These are phyloP conservation scores for Tuber borchii DNA, from an alignment of 495 filamentous ascomycete species.

Conservation along the genomic window DNA sequence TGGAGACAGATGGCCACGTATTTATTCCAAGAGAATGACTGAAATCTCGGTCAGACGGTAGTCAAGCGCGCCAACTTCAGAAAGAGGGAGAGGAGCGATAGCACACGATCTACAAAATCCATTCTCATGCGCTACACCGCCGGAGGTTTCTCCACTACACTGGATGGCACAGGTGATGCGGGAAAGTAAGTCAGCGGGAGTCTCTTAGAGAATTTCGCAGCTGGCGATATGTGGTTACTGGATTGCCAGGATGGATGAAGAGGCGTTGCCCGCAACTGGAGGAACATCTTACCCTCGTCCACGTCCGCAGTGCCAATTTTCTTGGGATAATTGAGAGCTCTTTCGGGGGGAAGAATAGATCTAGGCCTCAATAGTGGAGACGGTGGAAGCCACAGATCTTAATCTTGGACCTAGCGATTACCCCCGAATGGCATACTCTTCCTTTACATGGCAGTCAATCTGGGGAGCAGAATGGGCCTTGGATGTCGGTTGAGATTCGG, in stretches of 20 bases:
- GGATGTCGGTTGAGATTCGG: too few relatives aligned
- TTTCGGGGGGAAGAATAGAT: slow-evolving; percentile 18
- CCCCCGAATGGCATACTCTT: too few relatives aligned
- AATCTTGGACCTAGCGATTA: too few relatives aligned
- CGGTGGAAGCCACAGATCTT: too few relatives aligned
- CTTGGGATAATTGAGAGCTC: slow-evolving; percentile 32
- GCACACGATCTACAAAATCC: too few relatives aligned
- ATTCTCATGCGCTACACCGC: not conserved
- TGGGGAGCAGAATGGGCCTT: too few relatives aligned
- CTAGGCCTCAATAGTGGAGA: slow-evolving; percentile 10
- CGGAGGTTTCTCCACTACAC: not conserved
- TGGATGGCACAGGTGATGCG: not conserved
- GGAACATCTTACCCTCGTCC: not conserved
- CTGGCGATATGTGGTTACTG: not conserved
- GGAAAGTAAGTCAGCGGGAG: not conserved
- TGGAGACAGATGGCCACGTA: slow-evolving; percentile 32
- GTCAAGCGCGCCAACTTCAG: slow-evolving; percentile 19
- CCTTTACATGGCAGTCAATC: too few relatives aligned
- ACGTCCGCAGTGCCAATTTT: slow-evolving; percentile 25
- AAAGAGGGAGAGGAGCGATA: not conserved
- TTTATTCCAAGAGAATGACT: slow-evolving; percentile 6
- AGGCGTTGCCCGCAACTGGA: not conserved
- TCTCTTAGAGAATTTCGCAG: not conserved
- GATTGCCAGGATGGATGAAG: not conserved
- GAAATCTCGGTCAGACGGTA: not conserved